Base-by-base conservation (phyloP, 768 basidiomycete species). In the Hebeloma cylindrosporum region DNA sequence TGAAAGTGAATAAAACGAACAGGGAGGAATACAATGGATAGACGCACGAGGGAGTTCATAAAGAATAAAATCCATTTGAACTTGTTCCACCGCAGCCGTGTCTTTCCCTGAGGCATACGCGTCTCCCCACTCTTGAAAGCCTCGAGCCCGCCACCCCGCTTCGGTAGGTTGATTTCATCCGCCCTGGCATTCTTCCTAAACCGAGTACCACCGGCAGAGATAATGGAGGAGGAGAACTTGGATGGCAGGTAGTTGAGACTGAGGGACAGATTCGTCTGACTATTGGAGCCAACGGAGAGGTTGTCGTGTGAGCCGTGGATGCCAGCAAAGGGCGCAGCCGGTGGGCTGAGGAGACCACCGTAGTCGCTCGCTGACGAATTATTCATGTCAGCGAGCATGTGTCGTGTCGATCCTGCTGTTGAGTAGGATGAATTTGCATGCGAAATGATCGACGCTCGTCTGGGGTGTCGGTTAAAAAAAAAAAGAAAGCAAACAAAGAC, bases 21-120 rank as follows among this genome's bases (percentile, higher is more conserved):
- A 46, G 30, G 23, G 22, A 25, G 17, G 27, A 43, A 20, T 31
- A 31, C 28, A 31, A 40, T 32, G 36, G 37, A 41, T 30, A 32
- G 13, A 58, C 67, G 27, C 37, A 71, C 72, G 20, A 83, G 26
- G 26, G 70, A 54, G 59, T 90, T 91, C 37, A 83, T 68, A 37
- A 79, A 27, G 61, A 91, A 83, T 5, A 93, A 63, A 10, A 73
- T 66, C 87, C 87, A 91, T 61, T 93, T 92, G 74, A 91, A 92
- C 51, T 71, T 75, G 60, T 82, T 92, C 89, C 89, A 93, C n/a
- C 80, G 69, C 45, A 85, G 64, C 47, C 66, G 66, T 27, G 51
- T 57, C 26, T 45, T 54, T 39, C 69, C 62, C 48, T 67, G 66
- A 58, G 67, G 60, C 71, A 83, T 83, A 22, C 81, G 61, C 1